phyloP scores from a whole-genome alignment of 345 rosid genomes.

The Brassica rapa region DNA sequence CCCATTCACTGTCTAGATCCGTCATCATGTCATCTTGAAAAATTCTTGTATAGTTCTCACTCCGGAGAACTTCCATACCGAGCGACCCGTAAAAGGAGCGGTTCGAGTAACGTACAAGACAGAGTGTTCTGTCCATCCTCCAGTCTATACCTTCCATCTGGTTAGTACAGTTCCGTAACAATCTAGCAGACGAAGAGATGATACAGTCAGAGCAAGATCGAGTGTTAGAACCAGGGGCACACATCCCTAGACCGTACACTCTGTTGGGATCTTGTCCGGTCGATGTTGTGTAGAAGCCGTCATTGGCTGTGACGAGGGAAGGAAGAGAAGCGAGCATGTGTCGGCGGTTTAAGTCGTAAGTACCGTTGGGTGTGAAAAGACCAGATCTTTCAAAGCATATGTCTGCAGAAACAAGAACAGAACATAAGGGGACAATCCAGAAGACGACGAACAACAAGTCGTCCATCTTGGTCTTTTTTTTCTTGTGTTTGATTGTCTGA shows the following conservation, averaged over 20 bases:
- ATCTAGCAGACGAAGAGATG: background rate
- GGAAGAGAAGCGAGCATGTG: slow-evolving; percentile 22
- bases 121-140: slow-evolving; percentile 10
- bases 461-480: background rate
- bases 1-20: slow-evolving; percentile 35
- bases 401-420: background rate
- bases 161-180: slow-evolving; percentile 10
- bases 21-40: background rate
- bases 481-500: background rate
- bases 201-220: slow-evolving; percentile 4
- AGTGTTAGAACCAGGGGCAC: background rate
- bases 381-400: slow-evolving; percentile 1
- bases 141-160: slow-evolving; percentile 20
- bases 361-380: background rate
- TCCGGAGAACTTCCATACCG: background rate
- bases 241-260: slow-evolving; percentile 10
- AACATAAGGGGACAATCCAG: background rate
- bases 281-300: slow-evolving; percentile 2
- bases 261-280: background rate
- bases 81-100: slow-evolving; percentile 21
- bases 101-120: slow-evolving; percentile 36
- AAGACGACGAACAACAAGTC: background rate
- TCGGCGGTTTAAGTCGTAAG: slow-evolving; percentile 24
- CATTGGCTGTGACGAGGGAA: slow-evolving; percentile 14
- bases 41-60: slow-evolving; percentile 1